Base-by-base conservation (phyloP, 768 basidiomycete genomes). In the Lactarius trivialis region DNA sequence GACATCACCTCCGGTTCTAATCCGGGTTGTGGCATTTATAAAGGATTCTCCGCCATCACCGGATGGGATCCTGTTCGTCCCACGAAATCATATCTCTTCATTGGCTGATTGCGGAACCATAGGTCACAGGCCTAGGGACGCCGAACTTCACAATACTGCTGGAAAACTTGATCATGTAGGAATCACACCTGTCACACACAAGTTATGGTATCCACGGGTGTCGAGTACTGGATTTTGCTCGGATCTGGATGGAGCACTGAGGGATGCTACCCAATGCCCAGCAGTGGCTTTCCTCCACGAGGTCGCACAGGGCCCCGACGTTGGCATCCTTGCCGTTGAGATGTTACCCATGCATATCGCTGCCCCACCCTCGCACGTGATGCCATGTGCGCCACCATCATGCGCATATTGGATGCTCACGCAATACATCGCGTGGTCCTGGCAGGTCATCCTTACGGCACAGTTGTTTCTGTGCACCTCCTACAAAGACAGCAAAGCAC, bases 181-280 rank as follows among this genome's bases (percentile, higher is more conserved):
- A n/a, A n/a, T 39, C 37, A 39, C 37, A 39, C 12, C 4, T 12
- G 24, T 48, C 12, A 48, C 45, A 6, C n/a, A n/a, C n/a, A n/a
- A n/a, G n/a, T n/a, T n/a, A n/a, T n/a, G n/a, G n/a, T n/a, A n/a
- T n/a, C n/a, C n/a, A n/a, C n/a, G n/a, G n/a, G n/a, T n/a, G 71
- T 56, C 0, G 77, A 78, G 67, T 87, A 89, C 19, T 69, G 66
- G 33, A 90, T 75, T 6, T 73, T 68, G 14, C 76, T 76, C 0
- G 85, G 82, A 65, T 88, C 79, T 0, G 77, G 66, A 7, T 85
- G 77, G 21, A 86, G 68, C 3, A 65, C 60, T 14, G 71, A 54
- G 5, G 88, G 89, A 65, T 92, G 90, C 14, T 75, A 74, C 0
- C 90, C 90, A 24, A 92, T 86, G 1, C 85, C 85, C 1, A 92